A percentile compares a stretch with the other conserved stretches of the same genome.
Evolutionary conservation across 2,329 filamentous ascomycete species (phyloP).

Genomic region (Metarhizium album): DNA sequence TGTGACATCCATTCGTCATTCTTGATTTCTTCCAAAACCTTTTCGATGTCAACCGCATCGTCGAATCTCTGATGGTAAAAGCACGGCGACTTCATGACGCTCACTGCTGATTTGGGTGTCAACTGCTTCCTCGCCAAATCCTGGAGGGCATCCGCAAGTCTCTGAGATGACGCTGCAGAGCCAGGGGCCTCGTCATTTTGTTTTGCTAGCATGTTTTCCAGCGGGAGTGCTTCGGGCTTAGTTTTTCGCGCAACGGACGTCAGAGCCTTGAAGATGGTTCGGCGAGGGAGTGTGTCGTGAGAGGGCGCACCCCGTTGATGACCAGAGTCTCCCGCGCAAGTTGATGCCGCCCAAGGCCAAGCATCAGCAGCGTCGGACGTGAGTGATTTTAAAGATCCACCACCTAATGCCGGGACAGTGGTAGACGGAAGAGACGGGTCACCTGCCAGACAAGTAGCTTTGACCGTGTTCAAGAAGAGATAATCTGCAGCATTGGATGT

Average conservation of each 20-base stretch:
- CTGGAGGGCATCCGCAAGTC: slow-evolving; percentile 51
- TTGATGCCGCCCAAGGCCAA: slow-evolving; percentile 3
- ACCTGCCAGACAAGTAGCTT: slow-evolving; percentile 10
- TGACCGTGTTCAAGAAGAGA: slow-evolving; percentile 13
- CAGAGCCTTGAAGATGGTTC: slow-evolving; percentile 74
- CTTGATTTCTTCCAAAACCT: slow-evolving; percentile 88
- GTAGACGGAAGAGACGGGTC: slow-evolving; percentile 12
- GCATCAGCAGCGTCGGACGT: neutral
- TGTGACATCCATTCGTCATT: slow-evolving; percentile 86
- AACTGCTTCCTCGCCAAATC: slow-evolving; percentile 36
- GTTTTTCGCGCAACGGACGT: slow-evolving; percentile 54
- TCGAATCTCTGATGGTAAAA: slow-evolving; percentile 98
- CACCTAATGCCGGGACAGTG: slow-evolving; percentile 17
- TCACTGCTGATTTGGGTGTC: slow-evolving; percentile 34
- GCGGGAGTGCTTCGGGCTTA: slow-evolving; percentile 51
- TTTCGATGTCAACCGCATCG: slow-evolving; percentile 88
- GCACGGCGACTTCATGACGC: slow-evolving; percentile 75
- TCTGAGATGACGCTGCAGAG: slow-evolving; percentile 43
- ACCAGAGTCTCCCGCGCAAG: slow-evolving; percentile 10
- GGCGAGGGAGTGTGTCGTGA: slow-evolving; percentile 56
- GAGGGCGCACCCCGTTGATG: slow-evolving; percentile 42
- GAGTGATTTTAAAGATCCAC: slow-evolving; percentile 9
- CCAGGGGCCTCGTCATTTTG: slow-evolving; percentile 27
- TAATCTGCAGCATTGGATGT: slow-evolving; percentile 9
- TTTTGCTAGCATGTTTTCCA: slow-evolving; percentile 47